Conservation (phyloP, 2,329 filamentous ascomycete genomes). For the Nothophoma quercina region DNA sequence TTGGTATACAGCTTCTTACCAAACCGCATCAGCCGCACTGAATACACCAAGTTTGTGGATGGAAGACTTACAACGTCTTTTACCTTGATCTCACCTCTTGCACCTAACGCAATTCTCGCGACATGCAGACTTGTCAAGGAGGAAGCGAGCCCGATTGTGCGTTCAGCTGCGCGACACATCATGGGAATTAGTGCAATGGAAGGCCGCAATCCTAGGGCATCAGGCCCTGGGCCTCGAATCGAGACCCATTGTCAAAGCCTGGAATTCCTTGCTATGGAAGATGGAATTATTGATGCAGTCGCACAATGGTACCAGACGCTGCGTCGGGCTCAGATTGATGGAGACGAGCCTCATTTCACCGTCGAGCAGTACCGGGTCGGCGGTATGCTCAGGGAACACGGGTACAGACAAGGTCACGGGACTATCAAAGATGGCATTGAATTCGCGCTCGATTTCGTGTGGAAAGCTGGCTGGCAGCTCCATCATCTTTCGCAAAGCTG, state of each 20-base stretch:
- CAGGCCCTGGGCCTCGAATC: not conserved
- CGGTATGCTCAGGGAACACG: not conserved
- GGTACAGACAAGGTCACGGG: too few species aligned
- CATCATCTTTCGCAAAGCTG: not conserved
- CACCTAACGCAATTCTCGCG: not conserved
- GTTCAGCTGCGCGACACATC: not conserved
- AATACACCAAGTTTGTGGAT: not conserved
- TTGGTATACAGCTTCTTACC: slow-evolving; percentile 3
- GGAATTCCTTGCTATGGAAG: not conserved
- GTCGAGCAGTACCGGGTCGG: not conserved
- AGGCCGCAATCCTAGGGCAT: not conserved
- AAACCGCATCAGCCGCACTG: not conserved
- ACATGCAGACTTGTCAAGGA: not conserved
- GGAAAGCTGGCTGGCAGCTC: not conserved
- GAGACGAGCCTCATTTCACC: not conserved
- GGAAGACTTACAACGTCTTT: not conserved
- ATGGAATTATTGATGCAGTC: not conserved
- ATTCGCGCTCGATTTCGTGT: not conserved
- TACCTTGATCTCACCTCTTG: not conserved
- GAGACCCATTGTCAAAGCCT: not conserved
- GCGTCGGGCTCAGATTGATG: not conserved
- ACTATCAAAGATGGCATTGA: not conserved
- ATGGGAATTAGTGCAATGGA: not conserved
- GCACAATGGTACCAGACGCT: not conserved
- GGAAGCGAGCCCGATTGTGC: not conserved